A percentile compares a stretch with the other conserved stretches of the same genome.
Conservation (phyloP, 768 basidiomycete genomes). For the Hortiboletus flavorubellus region DNA sequence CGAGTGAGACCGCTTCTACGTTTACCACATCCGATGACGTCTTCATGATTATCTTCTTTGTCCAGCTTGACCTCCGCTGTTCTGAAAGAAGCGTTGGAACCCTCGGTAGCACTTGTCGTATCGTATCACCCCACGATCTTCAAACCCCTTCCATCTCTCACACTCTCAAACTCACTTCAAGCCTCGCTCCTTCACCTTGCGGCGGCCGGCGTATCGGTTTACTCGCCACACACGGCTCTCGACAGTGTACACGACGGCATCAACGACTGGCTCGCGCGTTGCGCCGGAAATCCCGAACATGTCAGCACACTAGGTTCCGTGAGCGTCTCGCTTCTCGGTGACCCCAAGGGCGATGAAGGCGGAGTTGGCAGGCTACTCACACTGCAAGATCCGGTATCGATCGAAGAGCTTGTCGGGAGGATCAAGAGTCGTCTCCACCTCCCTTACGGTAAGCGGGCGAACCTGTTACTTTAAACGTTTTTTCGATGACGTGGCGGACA, state of each 20-base stretch:
- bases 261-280: conserved; percentile 83
- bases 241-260: conserved; percentile 83
- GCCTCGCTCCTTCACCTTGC: conserved; percentile 75
- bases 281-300: conserved; percentile 37
- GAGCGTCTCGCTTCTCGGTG: conserved; percentile 33
- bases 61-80: conserved; percentile 72
- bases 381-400: conserved; percentile 51
- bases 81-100: conserved; percentile 60
- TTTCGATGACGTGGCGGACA: conserved; percentile 11
- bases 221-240: conserved; percentile 84
- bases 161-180: conserved; percentile 76
- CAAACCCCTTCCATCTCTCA: conserved; percentile 68
- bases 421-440: conserved; percentile 69
- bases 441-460: conserved; percentile 46
- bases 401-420: conserved; percentile 59
- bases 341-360: conserved; percentile 46
- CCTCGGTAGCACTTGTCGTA: conserved; percentile 63
- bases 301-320: conserved; percentile 28
- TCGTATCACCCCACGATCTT: conserved; percentile 89
- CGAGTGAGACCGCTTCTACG: conserved; percentile 44
- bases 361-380: conserved; percentile 70
- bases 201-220: conserved; percentile 80
- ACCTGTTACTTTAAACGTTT: conserved; percentile 4
- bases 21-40: conserved; percentile 2
- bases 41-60: conserved; percentile 21